Conservation (phyloP, 768 basidiomycete species). For the Goffeauzyma gilvescens region DNA sequence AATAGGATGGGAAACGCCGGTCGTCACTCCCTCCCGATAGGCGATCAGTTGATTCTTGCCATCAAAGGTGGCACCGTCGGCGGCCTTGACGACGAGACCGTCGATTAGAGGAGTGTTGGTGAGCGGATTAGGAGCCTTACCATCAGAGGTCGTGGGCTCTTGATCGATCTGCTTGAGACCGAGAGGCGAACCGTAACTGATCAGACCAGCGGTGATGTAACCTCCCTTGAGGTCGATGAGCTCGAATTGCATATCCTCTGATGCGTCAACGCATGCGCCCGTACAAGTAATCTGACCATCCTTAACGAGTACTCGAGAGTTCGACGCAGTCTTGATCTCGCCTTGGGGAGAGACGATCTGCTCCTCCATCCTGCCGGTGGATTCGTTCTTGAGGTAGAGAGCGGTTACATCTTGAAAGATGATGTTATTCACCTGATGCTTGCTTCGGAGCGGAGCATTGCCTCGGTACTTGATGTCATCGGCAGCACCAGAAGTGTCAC, state of each 20-base stretch:
- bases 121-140: constrained; percentile 34
- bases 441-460: constrained; percentile 47
- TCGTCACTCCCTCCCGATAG: constrained; percentile 55
- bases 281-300: constrained; percentile 43
- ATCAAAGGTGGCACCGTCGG: constrained; percentile 54
- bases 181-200: constrained; percentile 46
- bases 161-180: constrained; percentile 50
- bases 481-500: constrained; percentile 54
- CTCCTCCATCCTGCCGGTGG: constrained; percentile 18
- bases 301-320: constrained; percentile 37
- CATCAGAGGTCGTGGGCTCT: constrained; percentile 53
- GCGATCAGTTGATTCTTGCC: constrained; percentile 40
- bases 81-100: constrained; percentile 40
- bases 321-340: background rate
- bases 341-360: no score
- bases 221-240: constrained; percentile 50
- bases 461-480: constrained; percentile 47
- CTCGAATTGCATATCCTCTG: constrained; percentile 25
- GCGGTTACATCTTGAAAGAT: constrained; percentile 49
- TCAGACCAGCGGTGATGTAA: constrained; percentile 41
- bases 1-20: constrained; percentile 45
- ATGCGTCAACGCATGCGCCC: constrained; percentile 23
- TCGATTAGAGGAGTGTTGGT: constrained; percentile 29
- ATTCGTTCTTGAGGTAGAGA: constrained; percentile 35
- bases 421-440: constrained; percentile 35